Evolutionary conservation across 2,329 filamentous ascomycete species (phyloP), one percentile per base, ranked within the genome.

Genomic region (Coniella vitis): DNA sequence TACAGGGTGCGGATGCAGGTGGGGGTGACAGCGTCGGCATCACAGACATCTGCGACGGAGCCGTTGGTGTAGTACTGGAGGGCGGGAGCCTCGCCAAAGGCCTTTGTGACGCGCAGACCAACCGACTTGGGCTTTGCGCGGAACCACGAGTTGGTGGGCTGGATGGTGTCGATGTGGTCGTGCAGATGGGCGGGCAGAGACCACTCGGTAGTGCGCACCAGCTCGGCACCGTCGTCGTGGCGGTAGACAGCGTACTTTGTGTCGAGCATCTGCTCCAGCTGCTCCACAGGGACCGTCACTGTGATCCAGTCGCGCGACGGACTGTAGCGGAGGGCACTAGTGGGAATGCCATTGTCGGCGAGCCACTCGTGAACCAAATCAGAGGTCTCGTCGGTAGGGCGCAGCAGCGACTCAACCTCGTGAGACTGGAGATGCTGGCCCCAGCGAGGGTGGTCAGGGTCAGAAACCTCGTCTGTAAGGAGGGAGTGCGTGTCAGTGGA

Each of bases 321-420:
- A 1, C 62, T 62, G 9, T 64, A 57, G 17, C 64, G 61, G 7
- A 53, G 40, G 10, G 40, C 32, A 19, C 63, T 59, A 13, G 60
- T 54, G 8, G 60, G 59, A 41, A 82, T 70, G 44, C 71, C 76
- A 60, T 78, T 72, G 53, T 74, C 72, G 21, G 61, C 61, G 12
- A 83, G 68, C 78, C 77, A 82, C 44, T 76, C 71, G 45, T 75
- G 71, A 8, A 81, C 73, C 17, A 75, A 67, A 29, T 72, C 61
- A 14, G 73, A 59, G 1, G 76, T 73, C 53, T 80, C 69, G 2
- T 75, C 67, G 2, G 69, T 63, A 2, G 79, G 79, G 54, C 69
- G 69, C 41, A 81, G 65, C 17, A 82, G 66, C 45, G 74, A 67
- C 37, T 75, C 66, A 22, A 83, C 73, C 53, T 80, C 71, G 4